Evolutionary conservation across 2,329 filamentous ascomycete genomes (phyloP).

Genomic region (Penicillium decumbens): DNA sequence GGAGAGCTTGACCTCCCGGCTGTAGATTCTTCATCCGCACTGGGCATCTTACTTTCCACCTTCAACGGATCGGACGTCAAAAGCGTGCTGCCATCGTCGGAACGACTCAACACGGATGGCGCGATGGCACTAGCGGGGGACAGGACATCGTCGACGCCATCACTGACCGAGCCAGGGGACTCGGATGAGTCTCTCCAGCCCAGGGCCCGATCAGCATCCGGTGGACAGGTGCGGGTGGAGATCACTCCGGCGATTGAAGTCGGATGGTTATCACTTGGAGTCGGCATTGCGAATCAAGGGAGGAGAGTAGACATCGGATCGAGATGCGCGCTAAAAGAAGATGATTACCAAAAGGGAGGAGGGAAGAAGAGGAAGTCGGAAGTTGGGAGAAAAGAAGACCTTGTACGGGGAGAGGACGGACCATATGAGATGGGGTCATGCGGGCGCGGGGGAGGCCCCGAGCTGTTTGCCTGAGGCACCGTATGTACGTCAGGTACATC

Average conservation of each 20-base stretch:
- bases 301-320: conserved; percentile 35
- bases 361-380: conserved; percentile 6
- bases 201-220: conserved; percentile 39
- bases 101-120: conserved; percentile 25
- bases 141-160: conserved; percentile 27
- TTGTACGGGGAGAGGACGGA: conserved; percentile 16
- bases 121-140: conserved; percentile 23
- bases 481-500: conserved; percentile 15
- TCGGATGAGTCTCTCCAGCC: conserved; percentile 33
- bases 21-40: conserved; percentile 30
- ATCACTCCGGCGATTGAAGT: conserved; percentile 43
- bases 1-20: conserved; percentile 32
- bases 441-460: conserved; percentile 38
- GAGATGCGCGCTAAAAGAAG: conserved; percentile 10
- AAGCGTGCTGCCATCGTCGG: conserved; percentile 26
- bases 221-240: conserved; percentile 48
- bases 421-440: conserved; percentile 33
- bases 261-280: conserved; percentile 43
- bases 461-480: conserved; percentile 20
- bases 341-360: conserved; percentile 6
- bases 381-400: conserved; percentile 8
- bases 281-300: conserved; percentile 47
- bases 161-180: conserved; percentile 19
- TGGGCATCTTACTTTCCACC: conserved; percentile 27
- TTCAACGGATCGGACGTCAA: conserved; percentile 26